Conservation (phyloP, 768 basidiomycete genomes). For the Trametes punicea region DNA sequence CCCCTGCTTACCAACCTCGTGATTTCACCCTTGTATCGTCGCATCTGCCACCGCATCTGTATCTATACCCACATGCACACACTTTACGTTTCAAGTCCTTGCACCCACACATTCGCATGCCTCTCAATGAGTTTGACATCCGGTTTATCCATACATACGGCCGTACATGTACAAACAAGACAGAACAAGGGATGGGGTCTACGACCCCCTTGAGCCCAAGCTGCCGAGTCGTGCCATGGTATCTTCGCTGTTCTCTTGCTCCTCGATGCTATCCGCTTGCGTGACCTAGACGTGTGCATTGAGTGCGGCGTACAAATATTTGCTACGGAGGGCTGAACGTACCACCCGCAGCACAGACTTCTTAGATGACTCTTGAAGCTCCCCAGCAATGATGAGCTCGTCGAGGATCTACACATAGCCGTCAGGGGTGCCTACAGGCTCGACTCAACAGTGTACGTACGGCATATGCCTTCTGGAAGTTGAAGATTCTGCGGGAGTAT, state of each 20-base stretch:
- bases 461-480: conserved; percentile 94
- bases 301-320: background rate
- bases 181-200: background rate
- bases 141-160: conserved; percentile 5
- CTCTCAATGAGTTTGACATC: background rate
- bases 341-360: conserved; percentile 62
- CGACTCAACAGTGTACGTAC: conserved; percentile 38
- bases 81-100: background rate
- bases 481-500: conserved; percentile 71
- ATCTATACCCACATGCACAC: background rate
- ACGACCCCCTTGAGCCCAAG: conserved; percentile 58
- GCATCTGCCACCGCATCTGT: background rate
- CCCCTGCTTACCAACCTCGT: background rate
- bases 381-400: conserved; percentile 90
- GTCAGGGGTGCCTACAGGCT: background rate
- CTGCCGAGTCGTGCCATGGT: conserved; percentile 56
- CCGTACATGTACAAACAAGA: conserved; percentile 3
- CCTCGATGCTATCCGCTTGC: conserved; percentile 79
- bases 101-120: background rate
- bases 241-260: conserved; percentile 83
- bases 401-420: conserved; percentile 64
- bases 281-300: conserved; percentile 55
- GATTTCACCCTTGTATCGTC: background rate
- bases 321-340: conserved; percentile 15
- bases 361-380: conserved; percentile 91